These are phyloP conservation scores for Ganoderma leucocontextum DNA, from an alignment of 1,284 basidiomycete species.

Conservation along the genomic window DNA sequence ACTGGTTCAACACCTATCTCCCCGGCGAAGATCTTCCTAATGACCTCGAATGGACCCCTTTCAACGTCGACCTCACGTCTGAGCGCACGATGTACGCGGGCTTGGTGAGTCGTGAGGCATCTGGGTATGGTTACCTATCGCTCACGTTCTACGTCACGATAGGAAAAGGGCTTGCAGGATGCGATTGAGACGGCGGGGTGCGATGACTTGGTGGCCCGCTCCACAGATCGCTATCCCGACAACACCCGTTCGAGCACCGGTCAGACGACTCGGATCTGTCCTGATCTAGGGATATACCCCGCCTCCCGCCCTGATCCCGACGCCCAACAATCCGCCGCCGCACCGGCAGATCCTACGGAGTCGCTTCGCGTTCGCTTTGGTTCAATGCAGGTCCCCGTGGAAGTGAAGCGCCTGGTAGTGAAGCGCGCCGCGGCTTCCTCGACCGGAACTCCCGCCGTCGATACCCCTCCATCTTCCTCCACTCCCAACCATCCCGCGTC, in stretches of 20 bases:
- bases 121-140: neutral
- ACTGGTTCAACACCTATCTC: neutral
- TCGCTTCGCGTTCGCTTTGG: neutral
- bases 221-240: neutral
- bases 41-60: neutral
- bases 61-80: neutral
- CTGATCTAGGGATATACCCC: neutral
- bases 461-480: no score
- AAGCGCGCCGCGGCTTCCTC: no score
- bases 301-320: neutral
- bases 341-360: neutral
- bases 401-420: neutral
- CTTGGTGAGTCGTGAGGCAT: neutral
- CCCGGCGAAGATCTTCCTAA: neutral
- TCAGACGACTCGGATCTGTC: neutral
- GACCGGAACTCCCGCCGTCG: no score
- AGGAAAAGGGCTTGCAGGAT: neutral
- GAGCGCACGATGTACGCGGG: neutral
- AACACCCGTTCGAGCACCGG: neutral
- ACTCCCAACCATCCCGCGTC: no score
- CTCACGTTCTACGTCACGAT: neutral
- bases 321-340: neutral
- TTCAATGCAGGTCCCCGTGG: neutral
- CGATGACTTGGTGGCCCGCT: neutral
- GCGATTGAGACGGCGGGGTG: neutral